A percentile compares a stretch with the other conserved stretches of the same genome.
phyloP scores from a whole-genome alignment of 345 rosid genomes.

The Trapa incisa region DNA sequence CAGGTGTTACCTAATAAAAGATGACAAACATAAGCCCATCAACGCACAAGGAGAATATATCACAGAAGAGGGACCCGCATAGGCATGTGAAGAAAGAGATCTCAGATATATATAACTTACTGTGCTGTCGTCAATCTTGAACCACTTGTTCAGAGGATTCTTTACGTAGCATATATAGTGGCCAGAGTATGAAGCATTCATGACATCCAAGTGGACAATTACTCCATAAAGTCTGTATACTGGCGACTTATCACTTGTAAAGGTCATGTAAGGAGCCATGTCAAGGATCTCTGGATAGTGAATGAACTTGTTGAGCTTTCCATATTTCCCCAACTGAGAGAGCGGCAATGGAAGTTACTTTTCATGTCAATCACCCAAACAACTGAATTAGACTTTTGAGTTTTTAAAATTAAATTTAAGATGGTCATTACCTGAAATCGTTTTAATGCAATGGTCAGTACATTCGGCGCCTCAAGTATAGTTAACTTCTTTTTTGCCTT shows the following conservation, averaged over 20 bases:
- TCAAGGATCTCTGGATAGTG: constrained; percentile 73
- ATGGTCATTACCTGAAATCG: constrained; percentile 66
- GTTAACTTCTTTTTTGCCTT: constrained; percentile 86
- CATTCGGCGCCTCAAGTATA: constrained; percentile 76
- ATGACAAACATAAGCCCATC: not conserved
- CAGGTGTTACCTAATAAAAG: constrained; percentile 42
- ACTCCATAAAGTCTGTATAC: constrained; percentile 88
- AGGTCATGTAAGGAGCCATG: constrained; percentile 83
- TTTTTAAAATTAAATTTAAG: not conserved
- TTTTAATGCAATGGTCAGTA: constrained; percentile 88
- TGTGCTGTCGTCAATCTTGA: constrained; percentile 76
- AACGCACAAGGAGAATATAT: not conserved
- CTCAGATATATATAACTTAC: constrained; percentile 29
- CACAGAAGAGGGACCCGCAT: not conserved
- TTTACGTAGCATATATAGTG: constrained; percentile 88
- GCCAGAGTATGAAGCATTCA: constrained; percentile 92
- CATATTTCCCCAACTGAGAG: constrained; percentile 77
- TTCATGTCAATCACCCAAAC: not conserved
- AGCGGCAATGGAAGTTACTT: not conserved
- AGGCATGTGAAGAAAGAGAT: not conserved
- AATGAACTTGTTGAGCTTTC: constrained; percentile 82
- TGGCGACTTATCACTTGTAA: constrained; percentile 70
- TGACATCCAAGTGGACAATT: constrained; percentile 81
- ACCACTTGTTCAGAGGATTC: constrained; percentile 80
- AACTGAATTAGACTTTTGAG: not conserved